Conservation (phyloP, 345 rosid species). For the Salix purpurea region DNA sequence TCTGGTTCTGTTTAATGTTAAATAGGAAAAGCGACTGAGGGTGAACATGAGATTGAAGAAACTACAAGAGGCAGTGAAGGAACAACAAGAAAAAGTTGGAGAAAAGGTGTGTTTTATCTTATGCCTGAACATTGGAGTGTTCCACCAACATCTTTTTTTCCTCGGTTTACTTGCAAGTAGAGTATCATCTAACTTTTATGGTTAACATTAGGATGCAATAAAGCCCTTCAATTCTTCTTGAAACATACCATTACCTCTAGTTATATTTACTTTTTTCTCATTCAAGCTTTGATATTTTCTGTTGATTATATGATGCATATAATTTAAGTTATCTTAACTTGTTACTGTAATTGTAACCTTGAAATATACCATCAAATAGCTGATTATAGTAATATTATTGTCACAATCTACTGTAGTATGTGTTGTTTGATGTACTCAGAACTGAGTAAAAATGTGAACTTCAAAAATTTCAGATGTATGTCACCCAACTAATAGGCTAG, state of each 20-base stretch:
- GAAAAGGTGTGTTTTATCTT: constrained; percentile 48
- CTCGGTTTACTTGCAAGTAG: not conserved
- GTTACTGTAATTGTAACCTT: not conserved
- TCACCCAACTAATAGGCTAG: not conserved
- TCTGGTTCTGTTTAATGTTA: not conserved
- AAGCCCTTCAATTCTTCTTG: not conserved
- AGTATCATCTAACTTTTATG: not conserved
- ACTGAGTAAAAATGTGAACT: not conserved
- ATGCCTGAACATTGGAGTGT: not conserved
- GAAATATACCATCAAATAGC: not conserved
- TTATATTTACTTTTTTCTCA: not conserved
- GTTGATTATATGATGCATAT: not conserved
- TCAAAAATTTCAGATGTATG: not conserved
- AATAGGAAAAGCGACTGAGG: constrained; percentile 85
- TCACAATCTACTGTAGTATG: not conserved
- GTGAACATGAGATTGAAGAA: constrained; percentile 91
- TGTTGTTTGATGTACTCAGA: not conserved
- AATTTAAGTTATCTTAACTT: not conserved
- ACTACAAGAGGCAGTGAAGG: constrained; percentile 85
- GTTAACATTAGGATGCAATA: not conserved
- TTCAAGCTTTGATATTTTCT: not conserved
- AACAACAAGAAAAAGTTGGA: constrained; percentile 89
- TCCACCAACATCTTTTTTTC: not conserved
- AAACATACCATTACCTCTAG: not conserved
- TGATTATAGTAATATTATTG: not conserved